Base-by-base conservation (phyloP, 78 protist genomes). In the Monocercomonoides exilis region DNA sequence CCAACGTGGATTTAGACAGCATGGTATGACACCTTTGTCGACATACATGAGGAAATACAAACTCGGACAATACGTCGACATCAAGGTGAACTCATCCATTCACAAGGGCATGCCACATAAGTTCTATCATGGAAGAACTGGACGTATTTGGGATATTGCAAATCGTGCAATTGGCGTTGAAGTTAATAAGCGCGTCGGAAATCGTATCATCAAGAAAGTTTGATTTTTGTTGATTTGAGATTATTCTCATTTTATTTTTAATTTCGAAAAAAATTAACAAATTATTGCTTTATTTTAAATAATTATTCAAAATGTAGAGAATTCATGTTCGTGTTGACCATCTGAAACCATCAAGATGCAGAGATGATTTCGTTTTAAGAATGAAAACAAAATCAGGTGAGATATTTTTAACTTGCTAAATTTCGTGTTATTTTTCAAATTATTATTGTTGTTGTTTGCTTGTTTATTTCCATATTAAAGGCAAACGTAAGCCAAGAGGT, bases 101-200 rank as follows among this genome's bases (percentile, higher is more conserved):
- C 99, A 96, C 89, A 93, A 94, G 92, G 99, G 99, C 54, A 96
- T 99, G 99, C 99, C 99, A 85, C 95, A 97, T 98, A 97, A 96
- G 94, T 94, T 88, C 96, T 99, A 99, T 98, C 99, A 98, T 92
- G 99, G 99, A 82, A 93, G 91, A 87, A 99, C 99, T 0, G 99
- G 99, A 81, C 63, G 89, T 80, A 96, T 99, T 46, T 99, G 95
- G 98, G 96, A 97, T 95, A 96, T 99, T 77, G 92, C 99, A 84
- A 93, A 93, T 81, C 91, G 96, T 41, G 98, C 98, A 41, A 85
- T 99, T 70, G 99, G 99, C 90, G 98, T 99, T 43, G 92, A 93
- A 92, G 88, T 98, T 88, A 96, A 95, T 96, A 98, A 98, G 96
- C 92, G 88, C 82, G 84, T 89, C 91, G 90, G 97, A 44, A 89